phyloP scores from a whole-genome alignment of 73 alveolate genomes.

The Paramecium caudatum region DNA sequence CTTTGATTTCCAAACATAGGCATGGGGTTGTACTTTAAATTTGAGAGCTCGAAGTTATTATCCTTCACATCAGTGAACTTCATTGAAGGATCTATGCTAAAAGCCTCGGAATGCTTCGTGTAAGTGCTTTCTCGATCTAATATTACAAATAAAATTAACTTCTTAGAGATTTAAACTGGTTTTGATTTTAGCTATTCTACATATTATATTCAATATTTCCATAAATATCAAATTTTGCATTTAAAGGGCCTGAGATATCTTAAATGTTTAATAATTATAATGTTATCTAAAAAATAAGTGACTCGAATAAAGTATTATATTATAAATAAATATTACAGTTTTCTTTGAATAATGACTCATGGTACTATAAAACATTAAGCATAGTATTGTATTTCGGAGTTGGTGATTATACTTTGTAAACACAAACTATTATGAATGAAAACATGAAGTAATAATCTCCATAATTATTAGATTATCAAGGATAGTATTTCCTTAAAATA shows the following conservation, averaged over 20 bases:
- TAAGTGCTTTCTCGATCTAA: neutral
- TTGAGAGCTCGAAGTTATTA: no score
- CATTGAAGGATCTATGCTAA: neutral
- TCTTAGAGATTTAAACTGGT: neutral
- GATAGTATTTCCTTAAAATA: neutral
- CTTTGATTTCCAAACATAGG: no score
- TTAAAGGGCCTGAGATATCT: no score
- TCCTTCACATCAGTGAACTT: no score
- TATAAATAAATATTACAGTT: constrained; percentile 42
- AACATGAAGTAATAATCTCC: neutral
- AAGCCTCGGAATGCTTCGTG: constrained; percentile 26
- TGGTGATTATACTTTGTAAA: neutral
- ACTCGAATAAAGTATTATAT: no score
- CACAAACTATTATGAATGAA: constrained; percentile 10
- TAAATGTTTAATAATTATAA: no score
- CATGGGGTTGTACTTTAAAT: no score
- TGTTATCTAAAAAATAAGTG: no score
- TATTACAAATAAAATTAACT: constrained; percentile 4
- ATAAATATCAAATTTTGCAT: constrained; percentile 20
- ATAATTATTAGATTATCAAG: constrained; percentile 28
- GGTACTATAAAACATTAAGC: neutral
- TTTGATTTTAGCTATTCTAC: constrained; percentile 18
- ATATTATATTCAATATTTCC: constrained; percentile 45
- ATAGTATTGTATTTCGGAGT: constrained; percentile 34
- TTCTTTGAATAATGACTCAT: constrained; percentile 44